phyloP scores from a whole-genome alignment of 495 filamentous ascomycete genomes.

The Cryomyces antarcticus region DNA sequence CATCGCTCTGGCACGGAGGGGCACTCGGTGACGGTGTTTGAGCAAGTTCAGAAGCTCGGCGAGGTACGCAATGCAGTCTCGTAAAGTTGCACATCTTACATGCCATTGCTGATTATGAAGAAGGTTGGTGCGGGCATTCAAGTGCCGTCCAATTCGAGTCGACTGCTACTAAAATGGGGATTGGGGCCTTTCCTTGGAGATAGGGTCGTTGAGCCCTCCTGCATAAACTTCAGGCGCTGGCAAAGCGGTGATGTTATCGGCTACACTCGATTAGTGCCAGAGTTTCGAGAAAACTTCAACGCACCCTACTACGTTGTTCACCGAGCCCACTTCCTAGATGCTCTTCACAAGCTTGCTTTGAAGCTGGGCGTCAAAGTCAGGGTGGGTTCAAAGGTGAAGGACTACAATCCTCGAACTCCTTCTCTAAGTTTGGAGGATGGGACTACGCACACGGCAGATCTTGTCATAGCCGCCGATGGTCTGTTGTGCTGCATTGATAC shows the following conservation, averaged over 20 bases:
- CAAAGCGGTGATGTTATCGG: conserved; percentile 22
- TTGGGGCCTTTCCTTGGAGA: conserved; percentile 17
- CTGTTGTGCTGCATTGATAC: not conserved
- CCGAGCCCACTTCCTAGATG: conserved; percentile 22
- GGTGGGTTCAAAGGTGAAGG: conserved; percentile 18
- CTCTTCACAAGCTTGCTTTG: conserved; percentile 14
- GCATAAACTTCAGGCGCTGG: conserved; percentile 24
- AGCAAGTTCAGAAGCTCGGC: conserved; percentile 22
- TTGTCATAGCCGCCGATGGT: conserved; percentile 28
- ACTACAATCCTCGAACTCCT: conserved; percentile 10
- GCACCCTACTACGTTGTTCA: conserved; percentile 27
- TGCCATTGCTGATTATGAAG: not conserved
- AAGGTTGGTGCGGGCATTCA: conserved; percentile 13
- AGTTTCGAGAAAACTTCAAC: conserved; percentile 17
- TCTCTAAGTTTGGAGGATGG: conserved; percentile 10
- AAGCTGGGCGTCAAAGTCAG: conserved; percentile 35
- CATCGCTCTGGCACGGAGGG: conserved; percentile 23
- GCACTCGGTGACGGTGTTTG: conserved; percentile 27
- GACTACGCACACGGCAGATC: conserved; percentile 10
- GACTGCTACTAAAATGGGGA: conserved; percentile 17
- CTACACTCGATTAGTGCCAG: conserved; percentile 18
- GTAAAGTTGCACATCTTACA: not conserved
- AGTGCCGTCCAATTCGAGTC: conserved; percentile 8
- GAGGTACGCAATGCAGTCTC: conserved; percentile 19
- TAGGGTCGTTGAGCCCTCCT: conserved; percentile 18